Base-by-base conservation (phyloP, 129 eudicot species). In the Solidago caesia region DNA sequence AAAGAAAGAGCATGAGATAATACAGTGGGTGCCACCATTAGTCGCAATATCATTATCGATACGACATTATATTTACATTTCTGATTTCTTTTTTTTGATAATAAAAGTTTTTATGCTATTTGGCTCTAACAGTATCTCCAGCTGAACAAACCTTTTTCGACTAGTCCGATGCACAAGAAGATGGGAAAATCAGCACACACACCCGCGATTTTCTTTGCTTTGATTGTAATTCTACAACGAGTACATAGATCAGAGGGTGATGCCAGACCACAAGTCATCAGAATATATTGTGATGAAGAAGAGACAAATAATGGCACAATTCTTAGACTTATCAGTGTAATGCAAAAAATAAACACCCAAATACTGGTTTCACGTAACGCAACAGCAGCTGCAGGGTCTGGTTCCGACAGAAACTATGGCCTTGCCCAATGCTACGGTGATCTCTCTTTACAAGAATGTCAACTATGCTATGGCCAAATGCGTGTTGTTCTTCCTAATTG, bases 401-500 rank as follows among this genome's bases (percentile, higher is more conserved):
- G 91, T 11, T 80, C 82, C 15, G 80, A 89, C 63, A 41, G 66
- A 2, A 83, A 73, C 21, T 21, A 21, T 21, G 21, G 21, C 21
- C 21, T 21, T 21, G 21, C 21, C 21, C 21, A 21, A 21, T 92
- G 98, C 84, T 89, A 86, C 42, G 83, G 90, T 15, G 98, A 89
- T 77, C 96, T 92, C 43, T 82, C 96, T 15, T 59, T 76, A 44
- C 76, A 84, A 15, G 92, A 92, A 63, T 92, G 98, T 52, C 79
- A 82, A 5, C 64, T 86, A 43, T 92, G 96, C 84, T 89, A 87
- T 44, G 90, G 90, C 0, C 77, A 85, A 53, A 82, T 91, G 4
- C 89, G 96, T 11, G 86, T 90, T 16, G 70, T 73, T 27, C 85
- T 89, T 21, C 96, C 98, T 3, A 77, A 66, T 64, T 92, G 98